phyloP scores from a whole-genome alignment of 305 asterid genomes.

The Fraxinus albicans region DNA sequence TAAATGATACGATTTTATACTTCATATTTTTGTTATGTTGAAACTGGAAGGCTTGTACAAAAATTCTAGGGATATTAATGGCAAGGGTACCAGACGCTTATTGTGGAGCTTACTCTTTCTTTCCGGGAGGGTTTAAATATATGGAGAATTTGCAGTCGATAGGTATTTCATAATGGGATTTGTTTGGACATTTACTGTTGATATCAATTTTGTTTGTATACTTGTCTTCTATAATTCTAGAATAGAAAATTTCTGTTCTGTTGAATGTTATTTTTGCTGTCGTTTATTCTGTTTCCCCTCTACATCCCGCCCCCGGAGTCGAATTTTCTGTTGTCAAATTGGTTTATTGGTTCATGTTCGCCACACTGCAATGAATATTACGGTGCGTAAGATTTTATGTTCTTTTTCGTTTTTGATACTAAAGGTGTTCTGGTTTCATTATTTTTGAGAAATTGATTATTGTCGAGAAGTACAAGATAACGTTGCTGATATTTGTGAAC shows the following conservation, averaged over 20 bases:
- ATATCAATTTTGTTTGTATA: slow-evolving; percentile 41
- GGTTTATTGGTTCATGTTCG: not conserved
- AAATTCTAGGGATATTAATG: slow-evolving; percentile 6
- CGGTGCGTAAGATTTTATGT: not conserved
- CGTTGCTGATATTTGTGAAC: not conserved
- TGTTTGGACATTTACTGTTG: slow-evolving; percentile 25
- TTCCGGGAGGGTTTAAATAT: slow-evolving; percentile 5
- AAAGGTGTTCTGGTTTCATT: not conserved
- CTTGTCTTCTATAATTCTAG: not conserved
- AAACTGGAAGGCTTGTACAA: slow-evolving; percentile 21
- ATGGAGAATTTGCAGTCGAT: slow-evolving; percentile 19
- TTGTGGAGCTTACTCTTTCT: slow-evolving; percentile 13
- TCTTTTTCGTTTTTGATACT: not conserved
- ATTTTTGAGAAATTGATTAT: not conserved
- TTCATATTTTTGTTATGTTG: not conserved
- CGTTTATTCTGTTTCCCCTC: not conserved
- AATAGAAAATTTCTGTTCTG: not conserved
- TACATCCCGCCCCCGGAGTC: not conserved
- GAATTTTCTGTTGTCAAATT: not conserved
- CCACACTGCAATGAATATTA: not conserved
- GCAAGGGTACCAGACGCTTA: slow-evolving; percentile 11
- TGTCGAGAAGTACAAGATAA: not conserved
- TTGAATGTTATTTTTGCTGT: not conserved
- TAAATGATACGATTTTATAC: slow-evolving; percentile 39
- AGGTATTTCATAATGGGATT: slow-evolving; percentile 18